A percentile compares a stretch with the other conserved stretches of the same genome.
Conservation (phyloP, 176 grass and related monocot species). For the Bromus sterilis region DNA sequence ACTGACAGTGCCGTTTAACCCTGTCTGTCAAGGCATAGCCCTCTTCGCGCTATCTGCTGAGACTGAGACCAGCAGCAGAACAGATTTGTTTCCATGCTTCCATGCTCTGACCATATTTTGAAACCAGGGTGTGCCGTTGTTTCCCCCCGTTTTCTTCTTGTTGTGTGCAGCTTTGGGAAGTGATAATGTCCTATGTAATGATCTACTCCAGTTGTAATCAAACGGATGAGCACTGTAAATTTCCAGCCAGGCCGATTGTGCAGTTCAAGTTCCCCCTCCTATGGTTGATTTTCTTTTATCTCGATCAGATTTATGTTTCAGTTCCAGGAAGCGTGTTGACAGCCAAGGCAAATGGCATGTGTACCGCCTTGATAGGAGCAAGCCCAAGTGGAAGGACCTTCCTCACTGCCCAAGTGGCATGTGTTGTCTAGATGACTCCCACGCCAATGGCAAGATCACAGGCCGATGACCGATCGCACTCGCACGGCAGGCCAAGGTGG, state of each 20-base stretch:
- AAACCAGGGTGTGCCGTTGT: conserved; percentile 7
- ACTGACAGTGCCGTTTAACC: neutral
- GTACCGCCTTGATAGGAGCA: too few relatives aligned
- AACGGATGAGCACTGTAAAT: neutral
- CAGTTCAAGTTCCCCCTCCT: neutral
- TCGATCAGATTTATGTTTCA: neutral
- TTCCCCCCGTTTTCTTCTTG: neutral
- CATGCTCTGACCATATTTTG: conserved; percentile 35
- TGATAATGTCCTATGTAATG: neutral
- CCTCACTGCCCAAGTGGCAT: too few relatives aligned
- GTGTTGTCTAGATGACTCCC: too few relatives aligned
- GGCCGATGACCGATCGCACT: neutral
- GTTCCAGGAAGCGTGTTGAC: neutral
- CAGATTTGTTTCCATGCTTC: too few relatives aligned
- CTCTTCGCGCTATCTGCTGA: conserved; percentile 4
- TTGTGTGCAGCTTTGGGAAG: neutral
- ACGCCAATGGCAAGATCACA: neutral
- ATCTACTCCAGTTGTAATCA: conserved; percentile 16
- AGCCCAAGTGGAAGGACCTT: neutral
- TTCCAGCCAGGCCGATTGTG: neutral
- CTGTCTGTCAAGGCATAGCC: neutral
- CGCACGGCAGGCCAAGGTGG: neutral
- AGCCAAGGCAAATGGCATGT: neutral
- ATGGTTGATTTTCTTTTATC: neutral
- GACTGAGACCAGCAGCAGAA: conserved; percentile 14